A percentile compares a stretch with the other conserved stretches of the same genome.
Evolutionary conservation across 2,329 filamentous ascomycete genomes (phyloP).

Genomic region (Rhinocladiella similis): DNA sequence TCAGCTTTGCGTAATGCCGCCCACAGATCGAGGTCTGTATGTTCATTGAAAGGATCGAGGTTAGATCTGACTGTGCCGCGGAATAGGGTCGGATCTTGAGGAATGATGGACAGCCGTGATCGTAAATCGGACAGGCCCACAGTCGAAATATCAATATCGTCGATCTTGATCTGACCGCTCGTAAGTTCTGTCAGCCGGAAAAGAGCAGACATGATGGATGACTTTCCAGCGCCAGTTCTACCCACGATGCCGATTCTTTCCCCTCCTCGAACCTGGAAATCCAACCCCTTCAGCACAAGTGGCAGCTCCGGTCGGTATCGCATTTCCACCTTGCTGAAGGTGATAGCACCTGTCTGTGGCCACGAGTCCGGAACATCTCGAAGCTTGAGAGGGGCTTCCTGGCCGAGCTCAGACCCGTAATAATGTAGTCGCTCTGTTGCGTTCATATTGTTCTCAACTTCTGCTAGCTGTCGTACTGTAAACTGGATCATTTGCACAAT

Average conservation of each 20-base stretch:
- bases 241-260: constrained; percentile 52
- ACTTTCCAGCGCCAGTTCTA: constrained; percentile 48
- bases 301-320: constrained; percentile 72
- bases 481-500: constrained; percentile 97
- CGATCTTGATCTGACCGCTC: constrained; percentile 43
- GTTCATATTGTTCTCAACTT: constrained; percentile 98
- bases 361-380: constrained; percentile 69
- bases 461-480: constrained; percentile 86
- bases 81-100: constrained; percentile 48
- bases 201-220: constrained; percentile 47
- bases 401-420: constrained; percentile 82
- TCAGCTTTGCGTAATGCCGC: constrained; percentile 46
- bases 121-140: constrained; percentile 45
- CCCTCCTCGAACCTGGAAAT: constrained; percentile 45
- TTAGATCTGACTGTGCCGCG: constrained; percentile 46
- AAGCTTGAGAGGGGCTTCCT: constrained; percentile 83
- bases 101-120: constrained; percentile 46
- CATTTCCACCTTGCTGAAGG: constrained; percentile 76
- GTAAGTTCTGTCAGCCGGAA: constrained; percentile 46
- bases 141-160: constrained; percentile 44
- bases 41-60: constrained; percentile 47
- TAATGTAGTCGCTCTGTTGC: constrained; percentile 88
- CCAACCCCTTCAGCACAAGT: constrained; percentile 69
- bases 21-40: constrained; percentile 49
- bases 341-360: constrained; percentile 83